Conservation (phyloP, 2,329 filamentous ascomycete genomes). For the Colletotrichum tropicicola region DNA sequence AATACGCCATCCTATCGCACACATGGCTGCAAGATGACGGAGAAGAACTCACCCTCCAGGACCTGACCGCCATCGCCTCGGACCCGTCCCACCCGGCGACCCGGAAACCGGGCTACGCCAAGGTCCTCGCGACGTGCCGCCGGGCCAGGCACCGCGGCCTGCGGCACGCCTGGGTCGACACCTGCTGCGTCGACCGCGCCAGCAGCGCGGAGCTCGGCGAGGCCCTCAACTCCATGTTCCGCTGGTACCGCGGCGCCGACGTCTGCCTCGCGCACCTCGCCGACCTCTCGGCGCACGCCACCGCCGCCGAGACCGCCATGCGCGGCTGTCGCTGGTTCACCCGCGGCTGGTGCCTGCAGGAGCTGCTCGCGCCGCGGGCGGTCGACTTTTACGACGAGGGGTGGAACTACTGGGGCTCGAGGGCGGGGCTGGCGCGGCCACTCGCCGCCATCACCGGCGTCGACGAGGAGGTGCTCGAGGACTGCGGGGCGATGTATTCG, state of each 20-base stretch:
- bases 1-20: conserved; percentile 42
- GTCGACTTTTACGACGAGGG: background rate
- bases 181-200: conserved; percentile 1
- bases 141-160: accelerated
- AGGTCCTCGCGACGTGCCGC: background rate
- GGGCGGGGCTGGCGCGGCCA: accelerated
- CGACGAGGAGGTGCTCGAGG: background rate
- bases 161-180: background rate
- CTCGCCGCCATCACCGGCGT: background rate
- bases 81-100: accelerated
- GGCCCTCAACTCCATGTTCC: conserved; percentile 32
- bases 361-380: background rate
- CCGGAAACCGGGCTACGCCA: background rate
- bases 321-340: background rate
- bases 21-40: conserved; percentile 35
- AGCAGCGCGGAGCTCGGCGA: conserved; percentile 27
- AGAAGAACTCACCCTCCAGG: conserved; percentile 36
- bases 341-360: background rate
- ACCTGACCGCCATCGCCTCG: background rate
- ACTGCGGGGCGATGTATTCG: background rate
- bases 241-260: background rate
- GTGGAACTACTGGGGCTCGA: background rate
- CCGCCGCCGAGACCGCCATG: conserved; percentile 28
- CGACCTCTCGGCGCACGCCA: background rate
- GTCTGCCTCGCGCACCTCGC: background rate